Evolutionary conservation across 1,284 basidiomycete genomes (phyloP), one percentile per base, ranked within the genome.

Genomic region (Heterobasidion occidentale): DNA sequence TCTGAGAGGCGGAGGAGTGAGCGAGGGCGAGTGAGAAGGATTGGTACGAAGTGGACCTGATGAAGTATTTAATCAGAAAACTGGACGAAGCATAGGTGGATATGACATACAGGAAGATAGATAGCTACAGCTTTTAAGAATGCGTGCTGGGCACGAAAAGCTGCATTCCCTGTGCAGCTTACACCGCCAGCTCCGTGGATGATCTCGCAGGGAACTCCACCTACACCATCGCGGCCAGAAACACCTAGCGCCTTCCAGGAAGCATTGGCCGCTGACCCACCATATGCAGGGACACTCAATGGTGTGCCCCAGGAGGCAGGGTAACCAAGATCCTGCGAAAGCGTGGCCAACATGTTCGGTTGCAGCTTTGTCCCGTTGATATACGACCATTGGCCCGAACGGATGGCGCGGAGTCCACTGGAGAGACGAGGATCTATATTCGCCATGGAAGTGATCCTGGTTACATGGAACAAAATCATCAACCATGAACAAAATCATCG

Each of bases 201-300:
- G 2, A 89, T 63, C 63, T 89, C 83, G 62, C 88, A 91, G 2
- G 88, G 88, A 9, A 90, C 61, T 1, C 88, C 88, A 5, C 86
- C 88, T 3, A 86, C 63, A 9, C 78, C 76, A 5, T 64, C 48
- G 53, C 88, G 68, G 27, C 72, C 76, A 3, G 62, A 65, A 1
- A 89, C 75, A 1, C 78, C 79, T 8, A 90, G 63, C 11, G 59
- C 58, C 52, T 76, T 73, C 88, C 87, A 90, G 2, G 65, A 64
- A 3, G 67, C 65, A 57, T 76, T 70, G 2, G 86, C 83, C 2
- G 63, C 19, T 14, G 67, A 54, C 7, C 84, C 83, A 2, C 87
- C 87, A 59, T 75, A 79, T 0, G 82, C 77, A 20, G 88, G 87
- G 11, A 90, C 66, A 8, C 71, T 57, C 2, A 60, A 58, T 6